These are phyloP conservation scores for Phytophthora sp. DNA, from an alignment of 352 stramenopile species.

Conservation along the genomic window DNA sequence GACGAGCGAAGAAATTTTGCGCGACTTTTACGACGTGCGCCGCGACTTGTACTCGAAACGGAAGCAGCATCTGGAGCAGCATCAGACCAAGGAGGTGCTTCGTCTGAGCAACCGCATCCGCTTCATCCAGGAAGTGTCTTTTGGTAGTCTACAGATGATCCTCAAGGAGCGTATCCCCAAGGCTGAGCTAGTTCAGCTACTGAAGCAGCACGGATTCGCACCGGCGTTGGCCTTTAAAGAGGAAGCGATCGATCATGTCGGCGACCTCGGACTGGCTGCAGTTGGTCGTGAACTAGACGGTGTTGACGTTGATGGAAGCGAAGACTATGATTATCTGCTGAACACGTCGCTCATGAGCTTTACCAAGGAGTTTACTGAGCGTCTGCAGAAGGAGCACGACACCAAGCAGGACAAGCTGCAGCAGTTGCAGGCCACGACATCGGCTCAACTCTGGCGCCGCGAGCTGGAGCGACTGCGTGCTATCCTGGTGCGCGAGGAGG, in stretches of 20 bases:
- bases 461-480: constrained; percentile 68
- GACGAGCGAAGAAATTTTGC: constrained; percentile 90
- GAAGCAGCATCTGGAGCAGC: constrained; percentile 84
- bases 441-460: constrained; percentile 88
- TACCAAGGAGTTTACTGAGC: constrained; percentile 94
- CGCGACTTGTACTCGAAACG: constrained; percentile 88
- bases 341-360: constrained; percentile 98
- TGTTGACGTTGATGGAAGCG: constrained; percentile 37
- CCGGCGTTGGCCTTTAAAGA: constrained; percentile 59
- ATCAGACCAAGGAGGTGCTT: constrained; percentile 83
- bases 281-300: constrained; percentile 25
- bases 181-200: constrained; percentile 54
- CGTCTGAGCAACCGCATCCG: constrained; percentile 97
- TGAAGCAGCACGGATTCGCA: constrained; percentile 55
- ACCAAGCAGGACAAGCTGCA: constrained; percentile 90
- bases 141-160: constrained; percentile 92
- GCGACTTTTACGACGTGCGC: constrained; percentile 94
- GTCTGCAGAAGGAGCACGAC: constrained; percentile 91
- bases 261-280: constrained; percentile 31
- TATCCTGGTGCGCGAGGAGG: constrained; percentile 68
- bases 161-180: constrained; percentile 79
- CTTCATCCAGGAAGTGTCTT: constrained; percentile 97
- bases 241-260: constrained; percentile 39
- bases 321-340: constrained; percentile 98
- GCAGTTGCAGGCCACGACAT: constrained; percentile 83